Percentiles rank a stretch among this genome's conserved stretches.
These are phyloP conservation scores for Dothistroma septosporum DNA, from an alignment of 2,329 filamentous ascomycete species.

Conservation along the genomic window DNA sequence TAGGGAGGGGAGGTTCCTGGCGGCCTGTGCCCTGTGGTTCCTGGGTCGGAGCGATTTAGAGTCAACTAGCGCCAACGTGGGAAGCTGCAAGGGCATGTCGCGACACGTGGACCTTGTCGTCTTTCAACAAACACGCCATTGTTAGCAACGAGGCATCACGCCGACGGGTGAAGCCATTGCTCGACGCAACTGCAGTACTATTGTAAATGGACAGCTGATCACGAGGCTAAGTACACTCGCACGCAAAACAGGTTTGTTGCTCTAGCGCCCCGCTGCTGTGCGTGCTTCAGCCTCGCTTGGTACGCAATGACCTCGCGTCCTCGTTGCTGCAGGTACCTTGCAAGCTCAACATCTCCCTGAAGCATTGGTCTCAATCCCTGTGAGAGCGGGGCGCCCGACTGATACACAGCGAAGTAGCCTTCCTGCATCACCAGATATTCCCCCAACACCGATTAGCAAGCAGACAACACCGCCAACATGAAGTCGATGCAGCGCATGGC, in stretches of 20 bases:
- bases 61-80: background rate
- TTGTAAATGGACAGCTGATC: background rate
- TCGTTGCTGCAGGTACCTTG: background rate
- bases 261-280: background rate
- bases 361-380: background rate
- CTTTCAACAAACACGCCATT: background rate
- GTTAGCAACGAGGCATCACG: background rate
- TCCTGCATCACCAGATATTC: background rate
- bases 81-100: background rate
- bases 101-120: background rate
- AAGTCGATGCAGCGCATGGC: slow-evolving; percentile 63
- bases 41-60: background rate
- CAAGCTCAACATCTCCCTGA: background rate
- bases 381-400: background rate
- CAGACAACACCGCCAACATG: slow-evolving; percentile 26
- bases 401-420: background rate
- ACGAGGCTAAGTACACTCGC: background rate
- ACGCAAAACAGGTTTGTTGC: background rate
- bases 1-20: too few species aligned
- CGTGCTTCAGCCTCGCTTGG: background rate
- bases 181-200: background rate
- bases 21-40: background rate
- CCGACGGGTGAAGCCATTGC: background rate
- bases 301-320: background rate
- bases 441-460: background rate